phyloP scores from a whole-genome alignment of 352 stramenopile species.

The Phytophthora pistaciae region DNA sequence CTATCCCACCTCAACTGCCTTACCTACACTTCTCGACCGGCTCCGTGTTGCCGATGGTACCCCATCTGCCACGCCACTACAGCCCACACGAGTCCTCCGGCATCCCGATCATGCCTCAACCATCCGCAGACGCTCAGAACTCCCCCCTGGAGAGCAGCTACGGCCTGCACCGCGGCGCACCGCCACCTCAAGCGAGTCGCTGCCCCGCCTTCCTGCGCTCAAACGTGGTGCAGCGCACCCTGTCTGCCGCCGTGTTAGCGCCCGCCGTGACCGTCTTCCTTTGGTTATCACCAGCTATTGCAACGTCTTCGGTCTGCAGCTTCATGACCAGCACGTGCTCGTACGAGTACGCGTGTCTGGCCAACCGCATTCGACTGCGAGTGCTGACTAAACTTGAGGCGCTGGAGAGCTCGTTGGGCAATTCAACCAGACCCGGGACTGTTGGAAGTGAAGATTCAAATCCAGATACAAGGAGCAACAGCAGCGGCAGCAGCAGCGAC shows the following conservation, averaged over 20 bases:
- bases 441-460: conserved; percentile 10
- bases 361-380: conserved; percentile 67
- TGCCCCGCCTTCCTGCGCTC: conserved; percentile 6
- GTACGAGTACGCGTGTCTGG: conserved; percentile 84
- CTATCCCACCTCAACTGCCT: background rate
- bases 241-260: conserved; percentile 70
- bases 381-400: conserved; percentile 45
- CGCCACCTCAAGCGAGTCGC: background rate
- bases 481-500: conserved; percentile 11
- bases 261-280: conserved; percentile 78
- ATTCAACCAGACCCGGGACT: conserved; percentile 3
- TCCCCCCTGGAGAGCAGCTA: background rate
- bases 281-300: conserved; percentile 74
- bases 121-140: background rate
- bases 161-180: background rate
- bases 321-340: conserved; percentile 69
- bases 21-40: background rate
- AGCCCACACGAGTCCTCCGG: background rate
- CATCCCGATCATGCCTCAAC: background rate
- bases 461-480: conserved; percentile 14
- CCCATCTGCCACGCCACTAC: background rate
- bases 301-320: conserved; percentile 72
- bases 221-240: conserved; percentile 72
- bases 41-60: background rate
- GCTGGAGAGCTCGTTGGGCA: conserved; percentile 30